Evolutionary conservation across 164 flowering plant genomes (phyloP), one percentile per base, ranked within the genome.

Genomic region (Stephania cephalantha): DNA sequence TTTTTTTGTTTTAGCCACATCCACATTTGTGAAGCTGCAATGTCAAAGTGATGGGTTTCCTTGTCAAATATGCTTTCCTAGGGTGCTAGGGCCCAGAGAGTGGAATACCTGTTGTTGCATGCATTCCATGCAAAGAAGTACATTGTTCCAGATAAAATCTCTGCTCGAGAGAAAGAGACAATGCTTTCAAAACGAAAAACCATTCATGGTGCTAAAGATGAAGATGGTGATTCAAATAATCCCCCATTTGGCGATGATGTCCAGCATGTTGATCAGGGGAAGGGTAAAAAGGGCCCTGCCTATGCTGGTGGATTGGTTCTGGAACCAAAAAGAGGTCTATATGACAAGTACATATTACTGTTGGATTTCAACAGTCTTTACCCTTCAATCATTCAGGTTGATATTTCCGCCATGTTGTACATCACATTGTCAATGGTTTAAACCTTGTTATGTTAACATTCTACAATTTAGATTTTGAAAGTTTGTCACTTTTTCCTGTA

Each of bases 71-170:
- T 22, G 55, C 69, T 70, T 22, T 83, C 66, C 78, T 86, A 96
- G 99, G 99, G 99, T 81, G 98, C 98, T 72, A 88, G 99, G 80
- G 98, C 99, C 9, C 99, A 96, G 74, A 87, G 99, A 85, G 97
- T 92, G 74, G 99, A 96, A 82, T 96, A 88, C 82, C 96, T 92
- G 66, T 81, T 96, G 79, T 82, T 96, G 81, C 99, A 96, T 84
- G 91, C 91, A 75, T 96, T 96, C 79, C 97, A 96, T 85, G 90
- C 90, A 46, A 88, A 86, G 85, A 96, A 96, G 79, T 96, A 85
- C 83, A 91, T 96, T 73, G 89, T 91, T 61, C 99, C 99, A 45
- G 99, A 96, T 84, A 96, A 90, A 83, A 78, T 81, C 76, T 81
- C 88, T 69, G 79, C 87, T 73, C 83, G 85, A 75, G 73, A 74